Conservation (phyloP, 1,139 yeast genomes). For the Oligophagozyma castellii region DNA sequence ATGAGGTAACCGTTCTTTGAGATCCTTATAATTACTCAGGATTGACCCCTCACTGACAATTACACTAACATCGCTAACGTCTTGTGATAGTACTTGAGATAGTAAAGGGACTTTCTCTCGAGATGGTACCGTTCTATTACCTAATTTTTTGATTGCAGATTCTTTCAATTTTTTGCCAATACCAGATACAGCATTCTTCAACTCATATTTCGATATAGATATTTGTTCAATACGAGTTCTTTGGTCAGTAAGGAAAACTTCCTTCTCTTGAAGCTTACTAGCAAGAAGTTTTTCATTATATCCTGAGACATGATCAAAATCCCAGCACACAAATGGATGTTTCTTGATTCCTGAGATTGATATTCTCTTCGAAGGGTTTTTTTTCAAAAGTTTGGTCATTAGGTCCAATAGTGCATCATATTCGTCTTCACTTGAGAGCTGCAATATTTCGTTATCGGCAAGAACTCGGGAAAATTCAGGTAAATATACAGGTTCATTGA, state of each 20-base stretch:
- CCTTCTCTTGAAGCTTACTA: conserved; percentile 10
- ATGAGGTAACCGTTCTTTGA: background rate
- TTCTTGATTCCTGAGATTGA: conserved; percentile 60
- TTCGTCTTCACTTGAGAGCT: conserved; percentile 31
- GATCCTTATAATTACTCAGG: conserved; percentile 6
- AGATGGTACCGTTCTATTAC: conserved; percentile 3
- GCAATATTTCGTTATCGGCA: conserved; percentile 19
- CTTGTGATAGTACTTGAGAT: background rate
- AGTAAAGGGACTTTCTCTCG: background rate
- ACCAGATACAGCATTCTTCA: conserved; percentile 68
- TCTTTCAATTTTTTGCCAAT: conserved; percentile 53
- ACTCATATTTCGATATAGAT: conserved; percentile 54
- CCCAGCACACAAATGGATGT: conserved; percentile 49
- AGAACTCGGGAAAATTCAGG: conserved; percentile 38
- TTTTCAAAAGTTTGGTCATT: conserved; percentile 47
- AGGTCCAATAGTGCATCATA: conserved; percentile 55
- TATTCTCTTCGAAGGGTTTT: conserved; percentile 57
- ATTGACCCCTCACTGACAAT: conserved; percentile 11
- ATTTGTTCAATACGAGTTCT: conserved; percentile 28
- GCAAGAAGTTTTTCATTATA: conserved; percentile 7
- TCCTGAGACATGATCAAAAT: conserved; percentile 15
- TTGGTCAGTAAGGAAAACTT: conserved; percentile 18
- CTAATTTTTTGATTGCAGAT: conserved; percentile 43
- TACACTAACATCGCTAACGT: conserved; percentile 6
- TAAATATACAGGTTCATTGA: conserved; percentile 43